Evolutionary conservation across 176 grass and related monocot species (phyloP).

Genomic region (Thinopyrum elongatum): DNA sequence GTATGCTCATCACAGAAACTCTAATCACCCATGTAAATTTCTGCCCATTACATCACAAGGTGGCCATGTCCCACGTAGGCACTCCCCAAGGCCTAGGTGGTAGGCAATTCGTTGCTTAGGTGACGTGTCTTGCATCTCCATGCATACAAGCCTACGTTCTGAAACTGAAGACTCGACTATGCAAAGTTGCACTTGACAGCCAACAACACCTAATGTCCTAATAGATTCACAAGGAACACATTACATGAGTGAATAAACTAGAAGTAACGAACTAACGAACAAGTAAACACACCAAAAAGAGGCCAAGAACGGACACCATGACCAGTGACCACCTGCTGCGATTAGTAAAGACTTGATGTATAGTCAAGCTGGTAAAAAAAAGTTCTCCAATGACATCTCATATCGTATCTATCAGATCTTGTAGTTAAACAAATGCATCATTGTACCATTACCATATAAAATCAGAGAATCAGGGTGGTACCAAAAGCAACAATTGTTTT

Average conservation of each 20-base stretch:
- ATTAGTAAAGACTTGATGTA: not conserved
- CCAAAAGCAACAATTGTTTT: slow-evolving; percentile 15
- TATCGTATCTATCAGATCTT: not conserved
- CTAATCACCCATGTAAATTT: not conserved
- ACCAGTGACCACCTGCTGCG: not conserved
- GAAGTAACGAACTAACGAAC: too few relatives aligned
- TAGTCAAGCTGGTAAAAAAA: not conserved
- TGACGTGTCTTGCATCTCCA: too few relatives aligned
- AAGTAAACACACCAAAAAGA: not conserved
- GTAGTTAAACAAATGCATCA: not conserved
- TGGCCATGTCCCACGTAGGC: too few relatives aligned
- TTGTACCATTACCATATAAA: slow-evolving; percentile 16
- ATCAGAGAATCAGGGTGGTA: slow-evolving; percentile 11
- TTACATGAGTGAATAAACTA: too few relatives aligned
- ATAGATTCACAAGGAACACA: not conserved
- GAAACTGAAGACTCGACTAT: not conserved
- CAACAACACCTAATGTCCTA: not conserved
- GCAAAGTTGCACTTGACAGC: not conserved
- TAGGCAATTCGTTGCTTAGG: too few relatives aligned
- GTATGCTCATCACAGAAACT: too few relatives aligned
- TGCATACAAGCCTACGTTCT: not conserved
- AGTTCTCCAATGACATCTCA: not conserved
- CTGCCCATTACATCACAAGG: not conserved
- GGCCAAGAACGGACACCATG: not conserved
- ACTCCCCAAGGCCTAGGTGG: too few relatives aligned